Evolutionary conservation across 768 basidiomycete species (phyloP).

Genomic region (Dendrothele bispora): DNA sequence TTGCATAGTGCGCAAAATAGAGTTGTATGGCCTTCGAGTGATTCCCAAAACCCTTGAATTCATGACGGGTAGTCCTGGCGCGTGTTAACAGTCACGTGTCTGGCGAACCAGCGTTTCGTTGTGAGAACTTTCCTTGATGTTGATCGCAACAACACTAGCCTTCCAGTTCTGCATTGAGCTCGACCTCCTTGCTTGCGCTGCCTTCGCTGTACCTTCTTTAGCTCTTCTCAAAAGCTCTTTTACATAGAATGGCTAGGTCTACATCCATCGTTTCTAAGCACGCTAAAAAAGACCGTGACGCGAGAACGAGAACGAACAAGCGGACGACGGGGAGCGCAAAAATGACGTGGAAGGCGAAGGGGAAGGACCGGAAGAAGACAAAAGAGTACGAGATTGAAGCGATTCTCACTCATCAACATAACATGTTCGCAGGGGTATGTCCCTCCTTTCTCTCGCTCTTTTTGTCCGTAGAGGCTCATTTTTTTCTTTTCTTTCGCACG

Average conservation of each 20-base stretch:
- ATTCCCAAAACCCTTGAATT: no score
- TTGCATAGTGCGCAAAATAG: no score
- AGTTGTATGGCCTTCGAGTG: no score
- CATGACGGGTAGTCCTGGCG: no score
- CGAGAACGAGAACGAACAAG: slow-evolving; percentile 21
- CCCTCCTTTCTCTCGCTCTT: slow-evolving; percentile 18
- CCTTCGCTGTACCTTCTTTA: background rate
- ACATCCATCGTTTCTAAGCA: slow-evolving; percentile 4
- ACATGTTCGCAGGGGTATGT: slow-evolving; percentile 52
- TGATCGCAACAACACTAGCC: no score
- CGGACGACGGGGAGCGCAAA: slow-evolving; percentile 28
- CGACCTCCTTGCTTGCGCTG: background rate
- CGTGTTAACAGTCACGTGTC: no score
- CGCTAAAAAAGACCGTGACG: slow-evolving; percentile 1
- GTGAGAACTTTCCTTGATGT: no score
- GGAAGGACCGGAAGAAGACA: slow-evolving; percentile 38
- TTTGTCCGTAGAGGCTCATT: slow-evolving; percentile 5
- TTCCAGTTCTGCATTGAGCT: no score
- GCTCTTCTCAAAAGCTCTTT: no score
- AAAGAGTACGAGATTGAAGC: slow-evolving; percentile 76
- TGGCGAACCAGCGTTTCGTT: no score
- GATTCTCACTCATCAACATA: slow-evolving; percentile 69
- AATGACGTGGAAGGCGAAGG: slow-evolving; percentile 36
- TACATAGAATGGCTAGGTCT: slow-evolving; percentile 16
- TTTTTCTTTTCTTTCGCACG: slow-evolving; percentile 15